Evolutionary conservation across 2,329 filamentous ascomycete species (phyloP).

Genomic region (Periglandula ipomoeae): DNA sequence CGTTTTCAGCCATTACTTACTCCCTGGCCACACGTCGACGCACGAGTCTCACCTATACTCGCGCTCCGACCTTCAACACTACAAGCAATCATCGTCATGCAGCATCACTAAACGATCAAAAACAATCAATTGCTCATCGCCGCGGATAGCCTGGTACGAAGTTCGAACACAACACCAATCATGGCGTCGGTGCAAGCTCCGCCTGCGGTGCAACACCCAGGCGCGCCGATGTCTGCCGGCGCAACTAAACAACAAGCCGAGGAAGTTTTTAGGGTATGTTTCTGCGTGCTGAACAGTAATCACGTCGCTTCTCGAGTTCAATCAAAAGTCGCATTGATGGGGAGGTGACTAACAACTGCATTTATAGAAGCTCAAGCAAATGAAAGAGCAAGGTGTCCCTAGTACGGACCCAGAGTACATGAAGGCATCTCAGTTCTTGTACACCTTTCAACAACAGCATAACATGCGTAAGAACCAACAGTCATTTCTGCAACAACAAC

Average conservation of each 20-base stretch:
- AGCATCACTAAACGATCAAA: slow-evolving; percentile 20
- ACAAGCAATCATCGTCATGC: slow-evolving; percentile 29
- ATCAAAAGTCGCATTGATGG: not conserved
- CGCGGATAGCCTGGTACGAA: slow-evolving; percentile 12
- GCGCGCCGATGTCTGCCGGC: slow-evolving; percentile 52
- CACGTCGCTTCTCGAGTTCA: not conserved
- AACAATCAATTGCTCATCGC: slow-evolving; percentile 15
- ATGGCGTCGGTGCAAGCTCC: slow-evolving; percentile 78
- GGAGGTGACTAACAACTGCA: not conserved
- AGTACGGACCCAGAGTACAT: slow-evolving; percentile 79
- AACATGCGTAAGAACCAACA: slow-evolving; percentile 42
- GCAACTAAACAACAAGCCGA: slow-evolving; percentile 71
- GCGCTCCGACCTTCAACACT: slow-evolving; percentile 5
- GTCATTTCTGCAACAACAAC: slow-evolving; percentile 30
- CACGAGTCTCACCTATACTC: not conserved
- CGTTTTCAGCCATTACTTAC: slow-evolving; percentile 2
- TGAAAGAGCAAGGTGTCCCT: slow-evolving; percentile 78
- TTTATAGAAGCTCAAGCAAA: slow-evolving; percentile 71
- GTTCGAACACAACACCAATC: slow-evolving; percentile 21
- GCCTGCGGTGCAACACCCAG: slow-evolving; percentile 58
- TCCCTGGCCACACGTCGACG: slow-evolving; percentile 1
- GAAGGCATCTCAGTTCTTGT: slow-evolving; percentile 68
- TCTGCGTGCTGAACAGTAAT: slow-evolving; percentile 1
- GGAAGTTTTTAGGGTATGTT: slow-evolving; percentile 58
- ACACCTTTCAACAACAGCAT: slow-evolving; percentile 59